Evolutionary conservation across 768 basidiomycete species (phyloP), one percentile per base, ranked within the genome.

Genomic region (Leccinellum rugosiceps): DNA sequence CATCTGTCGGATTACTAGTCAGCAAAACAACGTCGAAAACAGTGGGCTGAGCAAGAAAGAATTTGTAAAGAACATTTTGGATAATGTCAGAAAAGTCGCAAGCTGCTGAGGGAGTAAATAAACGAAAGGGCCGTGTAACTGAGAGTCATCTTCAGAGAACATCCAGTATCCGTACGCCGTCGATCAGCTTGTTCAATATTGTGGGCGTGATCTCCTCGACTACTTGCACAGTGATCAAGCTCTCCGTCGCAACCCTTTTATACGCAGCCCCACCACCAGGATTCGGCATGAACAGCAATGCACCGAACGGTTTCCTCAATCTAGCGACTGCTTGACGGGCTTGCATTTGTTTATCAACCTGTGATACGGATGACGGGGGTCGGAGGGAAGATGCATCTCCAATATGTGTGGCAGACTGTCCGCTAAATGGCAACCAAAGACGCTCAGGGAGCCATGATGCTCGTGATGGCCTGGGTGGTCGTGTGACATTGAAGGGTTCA

Each of bases 161-260:
- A 19, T 46, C 45, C 23, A 46, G 21, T 46, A 26, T 25, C 19
- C 11, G 23, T 25, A 46, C 45, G 21, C 14, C 6, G 2, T 46
- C 23, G 13, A 25, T 21, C 45, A 46, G 6, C 14, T 46, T 46
- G 6, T 25, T 46, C 45, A 46, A 25, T 14, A 8, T 23, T 19
- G 23, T 15, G 21, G 19, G 14, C 23, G 45, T 23, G 5, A 46
- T 4, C 25, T 25, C 25, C 25, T 25, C 25, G 25, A 25, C 25
- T 25, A 25, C 25, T 25, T 25, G 25, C 3, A 65, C 63, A 2
- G 2, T 56, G 25, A 65, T 57, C 11, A 13, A 3, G 41, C 53
- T 51, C 4, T 65, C 63, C 14, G 63, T 3, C 26, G 46, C 63
- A 6, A 65, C 53, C 57, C 63, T 45, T 46, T 34, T 58, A 25